Evolutionary conservation across 352 stramenopile genomes (phyloP), one percentile per base, ranked within the genome.

Genomic region (Pseudoperonospora humuli): DNA sequence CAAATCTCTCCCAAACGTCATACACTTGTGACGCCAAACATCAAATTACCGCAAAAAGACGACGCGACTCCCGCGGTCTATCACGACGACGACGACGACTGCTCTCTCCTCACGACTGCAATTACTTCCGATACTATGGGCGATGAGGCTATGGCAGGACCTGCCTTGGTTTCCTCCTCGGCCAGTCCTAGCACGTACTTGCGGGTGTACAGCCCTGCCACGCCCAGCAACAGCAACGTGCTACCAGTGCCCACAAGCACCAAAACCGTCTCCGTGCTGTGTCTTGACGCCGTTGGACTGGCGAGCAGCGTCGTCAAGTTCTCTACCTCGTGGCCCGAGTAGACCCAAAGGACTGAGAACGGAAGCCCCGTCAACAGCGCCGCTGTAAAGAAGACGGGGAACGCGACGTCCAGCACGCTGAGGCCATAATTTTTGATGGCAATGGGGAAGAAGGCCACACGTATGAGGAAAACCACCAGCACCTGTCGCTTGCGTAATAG

Each of bases 371-470:
- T 85, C 20, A 87, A 28, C 31, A 91, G 42, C 31, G 75, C 75
- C 5, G 78, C 73, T 24, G 70, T 50, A 38, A 85, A 79, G 28
- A 68, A 91, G 5, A 88, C 66, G 8, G 56, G 40, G 21, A 88
- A 88, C 18, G 41, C 54, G 13, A 91, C 78, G 41, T 86, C 73
- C 10, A 91, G 52, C 19, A 86, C 75, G 45, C 78, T 91, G 17
- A 91, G 74, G 25, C 78, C 78, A 46, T 91, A 91, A 51, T 91
- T 91, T 48, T 91, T 91, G 59, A 91, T 65, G 28, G 74, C 78
- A 50, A 91, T 91, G 8, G 78, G 78, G 47, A 91, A 88, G 47
- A 87, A 88, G 19, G 78, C 78, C 15, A 79, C 72, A 19, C 78
- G 74, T 21, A 75, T 88, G 43, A 91, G 64, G 45, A 86, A 86